Percentiles rank a stretch among this genome's conserved stretches.
Evolutionary conservation across 805 yeast species (phyloP).

Genomic region (Lipomyces sp.): DNA sequence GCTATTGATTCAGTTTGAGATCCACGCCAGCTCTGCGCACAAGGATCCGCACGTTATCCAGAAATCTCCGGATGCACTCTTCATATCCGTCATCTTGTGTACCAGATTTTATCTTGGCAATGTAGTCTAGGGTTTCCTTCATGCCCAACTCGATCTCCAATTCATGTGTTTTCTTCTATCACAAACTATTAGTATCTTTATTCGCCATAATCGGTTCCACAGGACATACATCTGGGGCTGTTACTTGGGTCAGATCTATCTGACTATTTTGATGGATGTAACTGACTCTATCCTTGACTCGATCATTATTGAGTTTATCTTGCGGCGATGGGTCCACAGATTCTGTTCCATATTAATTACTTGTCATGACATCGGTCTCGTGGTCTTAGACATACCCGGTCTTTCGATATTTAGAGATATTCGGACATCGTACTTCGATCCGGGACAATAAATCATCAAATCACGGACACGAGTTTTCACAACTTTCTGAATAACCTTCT

Average conservation of each 20-base stretch:
- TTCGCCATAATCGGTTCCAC: neutral
- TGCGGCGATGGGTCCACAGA: conserved; percentile 10
- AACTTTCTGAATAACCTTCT: conserved; percentile 18
- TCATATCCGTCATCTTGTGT: conserved; percentile 23
- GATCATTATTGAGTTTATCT: conserved; percentile 11
- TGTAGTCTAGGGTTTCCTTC: conserved; percentile 19
- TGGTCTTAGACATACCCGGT: conserved; percentile 12
- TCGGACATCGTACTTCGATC: conserved; percentile 33
- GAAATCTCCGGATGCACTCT: conserved; percentile 23
- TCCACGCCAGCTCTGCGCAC: conserved; percentile 36
- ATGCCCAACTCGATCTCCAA: conserved; percentile 34
- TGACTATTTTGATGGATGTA: conserved; percentile 25
- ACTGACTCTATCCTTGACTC: conserved; percentile 30
- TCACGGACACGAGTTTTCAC: conserved; percentile 29
- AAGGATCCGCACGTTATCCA: conserved; percentile 34
- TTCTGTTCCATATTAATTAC: conserved; percentile 9
- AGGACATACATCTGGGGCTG: conserved; percentile 17
- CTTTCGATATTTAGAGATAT: conserved; percentile 31
- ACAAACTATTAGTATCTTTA: conserved; percentile 6
- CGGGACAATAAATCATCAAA: conserved; percentile 34
- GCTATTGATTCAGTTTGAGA: conserved; percentile 11
- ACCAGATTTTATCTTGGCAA: conserved; percentile 16
- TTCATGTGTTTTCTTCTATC: conserved; percentile 24
- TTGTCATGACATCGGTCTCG: neutral
- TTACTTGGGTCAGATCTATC: conserved; percentile 31